Evolutionary conservation across 495 filamentous ascomycete genomes (phyloP), one percentile per base, ranked within the genome.

Genomic region (Penicillium pancosmium): DNA sequence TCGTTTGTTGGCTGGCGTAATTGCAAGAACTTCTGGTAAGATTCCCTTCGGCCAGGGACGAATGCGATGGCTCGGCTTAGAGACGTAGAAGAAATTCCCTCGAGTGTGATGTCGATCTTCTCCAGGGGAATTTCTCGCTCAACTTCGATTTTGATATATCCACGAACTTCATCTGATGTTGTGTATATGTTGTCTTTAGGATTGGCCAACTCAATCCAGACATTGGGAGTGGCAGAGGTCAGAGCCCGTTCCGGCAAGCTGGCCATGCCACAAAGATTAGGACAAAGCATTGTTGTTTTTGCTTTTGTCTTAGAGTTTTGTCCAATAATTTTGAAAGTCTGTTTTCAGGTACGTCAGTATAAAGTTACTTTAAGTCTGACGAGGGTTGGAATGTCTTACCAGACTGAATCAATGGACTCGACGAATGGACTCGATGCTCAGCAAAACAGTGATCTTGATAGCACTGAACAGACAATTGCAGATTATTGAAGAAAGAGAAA

Each of bases 1-100:
- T 86, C 77, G 41, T 81, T 70, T 7, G 88, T 80, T 12, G 91
- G 91, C 78, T 92, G 90, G 23, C 69, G 70, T 56, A 93, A 77
- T 68, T 85, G 86, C 54, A 95, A 74, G 65, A 92, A 93, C 4
- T 56, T 73, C 35, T 77, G 75, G 31, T 57, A 69, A 9, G 79
- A 78, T 48, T 80, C 73, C n/a, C 74, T 77, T 43, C 74, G 68
- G 13, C 68, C 58, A 13, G 53, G 73, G 7, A 57, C 55, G 31
- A 51, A 57, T 31, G 55, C 19, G 11, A 46, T 38, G 16, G 55
- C 49, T 46, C 55, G 55, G 16, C 48, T 52, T 25, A 52, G 43
- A 34, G 38, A 53, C 16, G 46, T 54, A 16, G 23, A 54, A 35
- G 41, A 54, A 34, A 21, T 50, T 59, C 91, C 91, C 52, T 90